Percentiles rank a stretch among this genome's conserved stretches.
These are phyloP conservation scores for Ambrosia artemisiifolia DNA, from an alignment of 129 eudicot genomes.

Conservation along the genomic window DNA sequence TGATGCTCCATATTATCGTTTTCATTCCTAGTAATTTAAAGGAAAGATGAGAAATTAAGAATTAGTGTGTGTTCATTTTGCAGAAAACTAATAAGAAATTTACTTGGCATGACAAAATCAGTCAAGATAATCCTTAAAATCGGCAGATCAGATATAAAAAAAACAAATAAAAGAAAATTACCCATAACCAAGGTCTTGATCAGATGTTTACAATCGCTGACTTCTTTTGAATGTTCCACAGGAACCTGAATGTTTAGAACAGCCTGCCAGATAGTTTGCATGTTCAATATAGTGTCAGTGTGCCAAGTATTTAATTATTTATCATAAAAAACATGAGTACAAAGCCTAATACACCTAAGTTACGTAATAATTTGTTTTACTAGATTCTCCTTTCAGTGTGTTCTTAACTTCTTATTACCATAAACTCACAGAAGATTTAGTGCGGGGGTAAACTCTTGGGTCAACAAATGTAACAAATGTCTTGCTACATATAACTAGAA, in stretches of 20 bases:
- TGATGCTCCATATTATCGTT: constrained; percentile 97
- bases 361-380: neutral
- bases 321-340: neutral
- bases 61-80: constrained; percentile 2
- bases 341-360: neutral
- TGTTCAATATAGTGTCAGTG: constrained; percentile 16
- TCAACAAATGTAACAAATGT: constrained; percentile 15
- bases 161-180: constrained; percentile 36
- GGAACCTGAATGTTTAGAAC: constrained; percentile 84
- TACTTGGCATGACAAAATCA: neutral
- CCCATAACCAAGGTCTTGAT: constrained; percentile 96
- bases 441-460: constrained; percentile 9
- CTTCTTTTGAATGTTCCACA: constrained; percentile 91
- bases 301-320: constrained; percentile 7
- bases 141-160: neutral
- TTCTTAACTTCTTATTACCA: neutral
- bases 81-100: neutral
- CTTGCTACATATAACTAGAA: constrained; percentile 1
- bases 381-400: neutral
- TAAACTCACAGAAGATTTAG: constrained; percentile 1
- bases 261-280: constrained; percentile 53
- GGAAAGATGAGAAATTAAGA: neutral
- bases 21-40: constrained; percentile 73
- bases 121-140: neutral
- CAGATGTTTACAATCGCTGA: constrained; percentile 90